These are phyloP conservation scores for Letharia columbiana DNA, from an alignment of 495 filamentous ascomycete genomes.

Conservation along the genomic window DNA sequence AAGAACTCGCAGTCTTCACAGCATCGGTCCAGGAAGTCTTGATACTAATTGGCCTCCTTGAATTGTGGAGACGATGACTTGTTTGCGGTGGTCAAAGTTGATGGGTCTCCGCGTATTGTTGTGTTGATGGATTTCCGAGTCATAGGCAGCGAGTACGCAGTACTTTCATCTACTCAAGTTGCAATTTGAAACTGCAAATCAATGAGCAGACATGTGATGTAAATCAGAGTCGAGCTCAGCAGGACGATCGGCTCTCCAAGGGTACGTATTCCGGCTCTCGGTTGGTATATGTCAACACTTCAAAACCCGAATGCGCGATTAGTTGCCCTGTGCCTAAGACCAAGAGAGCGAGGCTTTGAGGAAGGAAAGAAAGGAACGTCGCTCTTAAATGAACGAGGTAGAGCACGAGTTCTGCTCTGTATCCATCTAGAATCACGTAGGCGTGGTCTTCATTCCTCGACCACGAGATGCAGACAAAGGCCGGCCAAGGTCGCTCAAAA, in stretches of 20 bases:
- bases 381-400: background rate
- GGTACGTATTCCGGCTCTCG: background rate
- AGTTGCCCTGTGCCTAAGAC: background rate
- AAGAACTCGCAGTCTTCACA: background rate
- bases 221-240: background rate
- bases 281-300: background rate
- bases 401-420: background rate
- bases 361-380: background rate
- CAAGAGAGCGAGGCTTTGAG: background rate
- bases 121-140: background rate
- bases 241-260: background rate
- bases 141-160: background rate
- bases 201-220: background rate
- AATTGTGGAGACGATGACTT: background rate
- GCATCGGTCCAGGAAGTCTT: background rate
- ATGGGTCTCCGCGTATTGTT: background rate
- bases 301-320: background rate
- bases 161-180: background rate
- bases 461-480: background rate
- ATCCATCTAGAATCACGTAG: background rate
- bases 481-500: background rate
- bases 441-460: background rate
- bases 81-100: background rate
- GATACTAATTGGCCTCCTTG: background rate
- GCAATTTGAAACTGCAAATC: background rate